Conservation (phyloP, 176 grass and related monocot genomes). For the Dendrocalamus sinicus region DNA sequence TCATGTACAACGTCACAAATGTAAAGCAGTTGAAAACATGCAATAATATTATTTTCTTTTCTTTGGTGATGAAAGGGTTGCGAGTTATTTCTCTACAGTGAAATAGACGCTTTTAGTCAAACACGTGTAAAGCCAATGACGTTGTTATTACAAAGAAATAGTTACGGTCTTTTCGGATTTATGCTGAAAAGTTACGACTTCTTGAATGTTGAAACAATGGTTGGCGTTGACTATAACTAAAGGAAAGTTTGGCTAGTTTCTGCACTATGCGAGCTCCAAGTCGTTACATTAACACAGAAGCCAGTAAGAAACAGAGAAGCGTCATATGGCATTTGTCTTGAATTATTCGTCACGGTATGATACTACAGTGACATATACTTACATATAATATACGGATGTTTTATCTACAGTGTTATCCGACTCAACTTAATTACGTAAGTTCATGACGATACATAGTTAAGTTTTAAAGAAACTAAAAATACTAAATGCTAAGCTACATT, state of each 20-base stretch:
- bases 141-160: not conserved
- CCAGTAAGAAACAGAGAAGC: not conserved
- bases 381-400: not conserved
- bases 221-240: not conserved
- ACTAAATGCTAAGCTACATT: not conserved
- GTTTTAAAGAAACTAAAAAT: not conserved
- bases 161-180: not conserved
- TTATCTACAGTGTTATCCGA: not conserved
- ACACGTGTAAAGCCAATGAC: not conserved
- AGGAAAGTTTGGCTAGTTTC: not conserved
- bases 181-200: not conserved
- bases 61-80: not conserved
- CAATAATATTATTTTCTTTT: not conserved
- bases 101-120: not conserved
- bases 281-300: not conserved
- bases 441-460: no score
- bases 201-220: not conserved
- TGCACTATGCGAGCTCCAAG: not conserved
- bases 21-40: not conserved
- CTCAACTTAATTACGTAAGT: not conserved
- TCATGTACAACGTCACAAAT: not conserved
- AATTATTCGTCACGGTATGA: no score
- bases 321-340: not conserved
- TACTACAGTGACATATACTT: not conserved
- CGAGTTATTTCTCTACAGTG: not conserved